Conservation (phyloP, 805 yeast genomes). For the Henningerozyma blattae region DNA sequence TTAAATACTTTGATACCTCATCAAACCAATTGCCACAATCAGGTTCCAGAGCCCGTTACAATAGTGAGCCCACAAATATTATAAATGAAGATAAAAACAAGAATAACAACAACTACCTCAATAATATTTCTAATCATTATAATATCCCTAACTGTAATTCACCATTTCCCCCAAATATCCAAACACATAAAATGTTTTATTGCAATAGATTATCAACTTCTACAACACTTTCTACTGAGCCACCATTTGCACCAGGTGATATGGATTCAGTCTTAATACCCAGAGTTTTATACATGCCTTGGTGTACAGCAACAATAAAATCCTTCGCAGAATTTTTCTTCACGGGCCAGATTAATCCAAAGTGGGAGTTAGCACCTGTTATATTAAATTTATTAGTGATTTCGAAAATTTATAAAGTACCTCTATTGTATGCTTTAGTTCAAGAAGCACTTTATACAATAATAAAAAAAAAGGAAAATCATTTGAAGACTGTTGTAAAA, state of each 20-base stretch:
- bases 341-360: slow-evolving; percentile 70
- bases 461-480: slow-evolving; percentile 54
- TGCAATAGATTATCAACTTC: too few relatives aligned
- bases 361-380: slow-evolving; percentile 62
- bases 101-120: too few relatives aligned
- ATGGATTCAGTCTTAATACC: slow-evolving; percentile 58
- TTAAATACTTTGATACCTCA: too few relatives aligned
- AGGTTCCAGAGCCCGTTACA: not conserved
- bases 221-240: too few relatives aligned
- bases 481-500: slow-evolving; percentile 6
- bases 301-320: slow-evolving; percentile 43
- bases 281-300: slow-evolving; percentile 57
- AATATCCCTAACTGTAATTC: too few relatives aligned
- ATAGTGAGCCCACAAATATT: not conserved
- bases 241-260: too few relatives aligned
- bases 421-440: slow-evolving; percentile 56
- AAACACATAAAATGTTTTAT: too few relatives aligned
- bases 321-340: slow-evolving; percentile 64
- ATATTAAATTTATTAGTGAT: slow-evolving; percentile 50
- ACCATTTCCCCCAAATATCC: too few relatives aligned
- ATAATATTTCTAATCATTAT: too few relatives aligned
- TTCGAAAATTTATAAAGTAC: slow-evolving; percentile 56
- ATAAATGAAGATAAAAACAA: too few relatives aligned
- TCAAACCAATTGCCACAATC: too few relatives aligned
- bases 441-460: slow-evolving; percentile 59